Evolutionary conservation across 495 filamentous ascomycete species (phyloP).

Genomic region (Aspergillus leporis): DNA sequence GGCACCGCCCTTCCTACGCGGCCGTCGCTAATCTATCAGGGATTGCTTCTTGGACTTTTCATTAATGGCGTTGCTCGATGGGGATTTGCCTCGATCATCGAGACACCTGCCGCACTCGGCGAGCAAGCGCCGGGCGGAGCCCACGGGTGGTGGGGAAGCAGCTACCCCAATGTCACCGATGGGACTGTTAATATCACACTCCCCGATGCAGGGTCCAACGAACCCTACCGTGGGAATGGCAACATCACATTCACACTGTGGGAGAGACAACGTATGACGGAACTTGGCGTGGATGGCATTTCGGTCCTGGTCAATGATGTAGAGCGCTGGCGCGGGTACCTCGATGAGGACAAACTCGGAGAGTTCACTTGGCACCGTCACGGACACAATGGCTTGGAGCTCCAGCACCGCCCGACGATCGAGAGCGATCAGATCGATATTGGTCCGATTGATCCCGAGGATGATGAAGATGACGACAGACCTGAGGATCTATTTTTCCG

Average conservation of each 20-base stretch:
- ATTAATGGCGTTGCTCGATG: slow-evolving; percentile 90
- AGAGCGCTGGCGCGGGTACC: slow-evolving; percentile 71
- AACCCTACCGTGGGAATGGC: slow-evolving; percentile 40
- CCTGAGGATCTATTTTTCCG: slow-evolving; percentile 74
- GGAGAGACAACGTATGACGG: slow-evolving; percentile 43
- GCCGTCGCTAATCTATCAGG: slow-evolving; percentile 77
- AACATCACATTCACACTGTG: slow-evolving; percentile 61
- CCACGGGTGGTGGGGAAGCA: slow-evolving; percentile 59
- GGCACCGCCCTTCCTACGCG: slow-evolving; percentile 84
- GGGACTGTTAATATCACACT: slow-evolving; percentile 54
- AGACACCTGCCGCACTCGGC: slow-evolving; percentile 70
- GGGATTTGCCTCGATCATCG: slow-evolving; percentile 90
- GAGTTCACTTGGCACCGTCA: slow-evolving; percentile 51
- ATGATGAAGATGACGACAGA: slow-evolving; percentile 39
- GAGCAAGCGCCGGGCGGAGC: slow-evolving; percentile 37
- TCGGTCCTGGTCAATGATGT: slow-evolving; percentile 94
- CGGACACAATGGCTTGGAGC: slow-evolving; percentile 43
- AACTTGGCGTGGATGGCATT: slow-evolving; percentile 79
- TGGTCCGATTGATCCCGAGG: slow-evolving; percentile 25
- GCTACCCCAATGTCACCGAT: slow-evolving; percentile 62
- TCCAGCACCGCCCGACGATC: slow-evolving; percentile 26
- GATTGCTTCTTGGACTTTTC: slow-evolving; percentile 85
- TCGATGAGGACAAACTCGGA: slow-evolving; percentile 46
- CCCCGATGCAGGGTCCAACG: slow-evolving; percentile 28
- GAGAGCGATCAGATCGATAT: slow-evolving; percentile 16